Conservation (phyloP, 805 yeast genomes). For the Clavispora phyllophila region DNA sequence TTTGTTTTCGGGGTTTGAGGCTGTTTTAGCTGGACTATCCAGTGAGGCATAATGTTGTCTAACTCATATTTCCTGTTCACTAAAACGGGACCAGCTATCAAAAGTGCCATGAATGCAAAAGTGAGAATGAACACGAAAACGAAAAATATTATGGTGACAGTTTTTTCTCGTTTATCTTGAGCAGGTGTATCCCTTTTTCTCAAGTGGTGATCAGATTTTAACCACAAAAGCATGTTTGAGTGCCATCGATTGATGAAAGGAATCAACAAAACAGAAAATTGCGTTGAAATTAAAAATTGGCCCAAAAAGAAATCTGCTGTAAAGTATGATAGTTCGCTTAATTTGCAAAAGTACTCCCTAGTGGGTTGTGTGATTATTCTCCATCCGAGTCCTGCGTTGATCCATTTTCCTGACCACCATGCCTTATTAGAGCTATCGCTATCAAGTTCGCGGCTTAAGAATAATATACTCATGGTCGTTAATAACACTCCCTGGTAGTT, state of each 20-base stretch:
- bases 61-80: not conserved
- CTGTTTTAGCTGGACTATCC: not conserved
- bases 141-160: conserved; percentile 27
- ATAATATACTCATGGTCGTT: conserved; percentile 42
- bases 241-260: conserved; percentile 68
- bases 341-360: conserved; percentile 59
- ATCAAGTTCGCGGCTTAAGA: conserved; percentile 59
- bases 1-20: not conserved
- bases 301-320: conserved; percentile 59
- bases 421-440: conserved; percentile 59
- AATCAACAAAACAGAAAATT: conserved; percentile 55
- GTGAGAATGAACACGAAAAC: conserved; percentile 31
- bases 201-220: conserved; percentile 50
- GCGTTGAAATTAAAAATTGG: conserved; percentile 52
- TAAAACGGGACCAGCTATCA: conserved; percentile 35
- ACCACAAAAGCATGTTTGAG: conserved; percentile 63
- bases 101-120: conserved; percentile 20
- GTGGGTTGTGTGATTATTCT: conserved; percentile 55
- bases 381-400: conserved; percentile 58
- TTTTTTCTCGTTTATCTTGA: conserved; percentile 37
- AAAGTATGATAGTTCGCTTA: conserved; percentile 62
- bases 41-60: not conserved
- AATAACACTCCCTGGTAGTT: conserved; percentile 55
- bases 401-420: conserved; percentile 67
- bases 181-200: conserved; percentile 38